These are phyloP conservation scores for Gryganskiella cystojenkinii DNA, from an alignment of 192 early-diverging fungal genomes.

Conservation along the genomic window DNA sequence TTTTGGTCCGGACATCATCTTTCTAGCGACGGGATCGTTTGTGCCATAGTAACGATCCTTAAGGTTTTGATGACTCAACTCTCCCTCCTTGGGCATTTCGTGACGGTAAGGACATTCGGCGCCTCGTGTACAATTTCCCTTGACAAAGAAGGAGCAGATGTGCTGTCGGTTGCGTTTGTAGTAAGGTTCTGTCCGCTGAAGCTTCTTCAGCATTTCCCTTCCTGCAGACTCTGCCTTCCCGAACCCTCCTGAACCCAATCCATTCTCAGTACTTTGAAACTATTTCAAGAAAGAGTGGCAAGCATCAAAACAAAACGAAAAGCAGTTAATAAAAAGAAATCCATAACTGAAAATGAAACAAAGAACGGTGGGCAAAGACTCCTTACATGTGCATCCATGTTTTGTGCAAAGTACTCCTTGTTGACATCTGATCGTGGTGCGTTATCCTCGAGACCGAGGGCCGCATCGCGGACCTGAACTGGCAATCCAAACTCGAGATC, in stretches of 20 bases:
- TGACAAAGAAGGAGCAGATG: slow-evolving; percentile 96
- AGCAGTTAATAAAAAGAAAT: not conserved
- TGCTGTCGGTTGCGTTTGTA: slow-evolving; percentile 91
- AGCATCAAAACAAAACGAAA: not conserved
- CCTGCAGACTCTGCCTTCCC: slow-evolving; percentile 77
- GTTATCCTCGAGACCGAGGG: slow-evolving; percentile 77
- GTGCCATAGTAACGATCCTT: slow-evolving; percentile 94
- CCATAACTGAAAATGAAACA: not conserved
- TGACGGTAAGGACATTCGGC: slow-evolving; percentile 97
- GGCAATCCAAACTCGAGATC: slow-evolving; percentile 97
- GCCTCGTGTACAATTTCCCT: slow-evolving; percentile 95
- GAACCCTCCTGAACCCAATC: slow-evolving; percentile 70
- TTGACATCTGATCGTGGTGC: slow-evolving; percentile 90
- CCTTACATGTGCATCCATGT: slow-evolving; percentile 72
- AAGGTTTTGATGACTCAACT: slow-evolving; percentile 92
- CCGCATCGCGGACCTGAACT: slow-evolving; percentile 92
- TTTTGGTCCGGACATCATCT: slow-evolving; percentile 73
- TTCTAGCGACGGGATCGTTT: slow-evolving; percentile 94
- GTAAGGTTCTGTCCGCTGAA: slow-evolving; percentile 90
- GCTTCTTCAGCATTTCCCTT: slow-evolving; percentile 76
- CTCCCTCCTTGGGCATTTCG: slow-evolving; percentile 88
- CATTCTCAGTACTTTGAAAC: slow-evolving; percentile 44
- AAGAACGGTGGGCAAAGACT: not conserved
- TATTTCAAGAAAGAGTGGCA: slow-evolving; percentile 6
- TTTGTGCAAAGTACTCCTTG: slow-evolving; percentile 87